These are phyloP conservation scores for Ophidiomyces ophidiicola DNA, from an alignment of 2,329 filamentous ascomycete genomes.

Conservation along the genomic window DNA sequence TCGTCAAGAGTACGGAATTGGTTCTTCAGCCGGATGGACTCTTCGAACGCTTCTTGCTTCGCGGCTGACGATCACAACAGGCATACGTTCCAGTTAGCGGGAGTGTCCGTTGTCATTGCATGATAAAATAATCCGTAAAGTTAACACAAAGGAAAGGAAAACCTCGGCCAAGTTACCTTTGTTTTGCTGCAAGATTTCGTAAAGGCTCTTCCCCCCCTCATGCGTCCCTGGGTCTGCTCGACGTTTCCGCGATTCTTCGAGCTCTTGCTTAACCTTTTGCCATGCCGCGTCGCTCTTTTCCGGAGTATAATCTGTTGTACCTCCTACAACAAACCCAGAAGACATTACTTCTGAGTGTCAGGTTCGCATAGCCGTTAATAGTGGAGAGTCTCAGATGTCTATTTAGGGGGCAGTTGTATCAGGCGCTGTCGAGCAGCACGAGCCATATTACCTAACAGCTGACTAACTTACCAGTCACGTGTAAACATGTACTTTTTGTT, in stretches of 20 bases:
- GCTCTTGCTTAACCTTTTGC: slow-evolving; percentile 32
- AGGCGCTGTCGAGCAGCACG: no score
- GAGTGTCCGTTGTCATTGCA: not conserved
- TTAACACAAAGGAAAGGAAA: slow-evolving; percentile 8
- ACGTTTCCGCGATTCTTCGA: slow-evolving; percentile 35
- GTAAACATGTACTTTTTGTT: no score
- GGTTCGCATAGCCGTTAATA: no score
- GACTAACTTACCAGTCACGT: no score
- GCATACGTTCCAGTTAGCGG: slow-evolving; percentile 3
- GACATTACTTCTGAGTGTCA: slow-evolving; percentile 32
- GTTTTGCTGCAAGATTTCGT: slow-evolving; percentile 38
- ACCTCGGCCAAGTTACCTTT: slow-evolving; percentile 29
- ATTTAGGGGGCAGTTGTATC: no score
- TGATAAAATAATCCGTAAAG: slow-evolving; percentile 18
- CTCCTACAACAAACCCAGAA: slow-evolving; percentile 36
- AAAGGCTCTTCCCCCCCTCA: slow-evolving; percentile 38
- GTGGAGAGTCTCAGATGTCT: no score
- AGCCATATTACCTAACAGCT: no score
- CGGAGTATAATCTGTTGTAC: slow-evolving; percentile 30
- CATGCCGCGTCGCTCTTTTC: slow-evolving; percentile 33
- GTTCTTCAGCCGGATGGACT: slow-evolving; percentile 39
- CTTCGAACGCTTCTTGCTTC: slow-evolving; percentile 43
- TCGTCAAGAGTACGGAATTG: slow-evolving; percentile 42
- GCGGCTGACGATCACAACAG: slow-evolving; percentile 24
- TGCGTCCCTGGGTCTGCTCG: slow-evolving; percentile 43